Conservation (phyloP, 805 yeast species). For the Torulaspora franciscae region DNA sequence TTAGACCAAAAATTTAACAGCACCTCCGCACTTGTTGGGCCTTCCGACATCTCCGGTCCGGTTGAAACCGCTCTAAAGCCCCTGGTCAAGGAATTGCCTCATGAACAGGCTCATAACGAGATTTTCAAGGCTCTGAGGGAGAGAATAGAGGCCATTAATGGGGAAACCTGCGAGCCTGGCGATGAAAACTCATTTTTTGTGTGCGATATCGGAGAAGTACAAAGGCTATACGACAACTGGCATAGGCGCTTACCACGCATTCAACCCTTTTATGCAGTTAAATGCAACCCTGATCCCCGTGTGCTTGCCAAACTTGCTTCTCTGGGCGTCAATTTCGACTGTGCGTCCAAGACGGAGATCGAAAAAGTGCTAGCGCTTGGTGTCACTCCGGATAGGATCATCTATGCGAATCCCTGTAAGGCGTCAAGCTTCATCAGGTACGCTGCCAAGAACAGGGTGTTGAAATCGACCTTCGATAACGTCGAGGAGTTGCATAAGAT, state of each 20-base stretch:
- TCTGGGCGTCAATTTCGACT: constrained; percentile 78
- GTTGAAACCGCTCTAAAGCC: neutral
- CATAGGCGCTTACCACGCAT: constrained; percentile 58
- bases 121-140: constrained; percentile 40
- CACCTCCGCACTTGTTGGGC: neutral
- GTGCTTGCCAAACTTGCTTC: constrained; percentile 54
- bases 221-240: constrained; percentile 64
- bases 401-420: constrained; percentile 94
- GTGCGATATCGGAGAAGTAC: constrained; percentile 74
- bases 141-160: constrained; percentile 45
- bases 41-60: neutral
- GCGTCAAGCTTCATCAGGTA: constrained; percentile 73
- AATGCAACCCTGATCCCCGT: constrained; percentile 74
- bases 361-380: constrained; percentile 59
- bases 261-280: constrained; percentile 89
- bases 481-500: constrained; percentile 77
- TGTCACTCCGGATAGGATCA: constrained; percentile 58
- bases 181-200: constrained; percentile 85
- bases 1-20: neutral
- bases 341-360: constrained; percentile 88
- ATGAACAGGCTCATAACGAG: constrained; percentile 31
- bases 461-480: constrained; percentile 85
- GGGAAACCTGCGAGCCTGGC: constrained; percentile 60
- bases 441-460: constrained; percentile 54
- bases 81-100: constrained; percentile 20